Evolutionary conservation across 805 yeast species (phyloP).

Genomic region (Brettanomyces nanus): DNA sequence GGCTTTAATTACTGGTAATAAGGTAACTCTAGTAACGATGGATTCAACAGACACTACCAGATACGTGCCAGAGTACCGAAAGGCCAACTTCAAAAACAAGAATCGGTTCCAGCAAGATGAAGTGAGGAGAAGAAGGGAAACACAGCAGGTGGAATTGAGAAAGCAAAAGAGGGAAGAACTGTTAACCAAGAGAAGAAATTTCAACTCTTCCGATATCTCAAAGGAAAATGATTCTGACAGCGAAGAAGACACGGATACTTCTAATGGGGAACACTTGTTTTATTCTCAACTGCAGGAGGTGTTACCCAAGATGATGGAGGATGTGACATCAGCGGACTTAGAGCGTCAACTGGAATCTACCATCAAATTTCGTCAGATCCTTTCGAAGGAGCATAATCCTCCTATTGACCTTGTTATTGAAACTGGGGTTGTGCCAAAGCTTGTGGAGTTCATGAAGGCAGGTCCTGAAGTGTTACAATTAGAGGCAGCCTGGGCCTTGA

Average conservation of each 20-base stretch:
- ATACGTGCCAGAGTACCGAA: slow-evolving; percentile 95
- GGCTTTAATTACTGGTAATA: neutral
- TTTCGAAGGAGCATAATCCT: slow-evolving; percentile 91
- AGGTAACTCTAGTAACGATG: slow-evolving; percentile 46
- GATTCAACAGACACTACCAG: slow-evolving; percentile 66
- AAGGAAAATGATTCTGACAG: slow-evolving; percentile 43
- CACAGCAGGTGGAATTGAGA: slow-evolving; percentile 91
- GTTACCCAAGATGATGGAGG: slow-evolving; percentile 78
- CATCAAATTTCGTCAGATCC: slow-evolving; percentile 83
- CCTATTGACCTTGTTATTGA: slow-evolving; percentile 92
- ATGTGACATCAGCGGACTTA: slow-evolving; percentile 65
- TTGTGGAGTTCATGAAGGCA: slow-evolving; percentile 76
- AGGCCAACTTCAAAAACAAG: slow-evolving; percentile 92
- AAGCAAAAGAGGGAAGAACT: slow-evolving; percentile 96
- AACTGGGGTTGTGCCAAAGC: slow-evolving; percentile 86
- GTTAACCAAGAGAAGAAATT: slow-evolving; percentile 87
- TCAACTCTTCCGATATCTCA: slow-evolving; percentile 28
- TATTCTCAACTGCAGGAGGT: slow-evolving; percentile 50
- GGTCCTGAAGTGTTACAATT: slow-evolving; percentile 85
- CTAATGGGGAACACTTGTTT: slow-evolving; percentile 26
- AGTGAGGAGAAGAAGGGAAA: slow-evolving; percentile 95
- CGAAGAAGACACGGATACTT: slow-evolving; percentile 42
- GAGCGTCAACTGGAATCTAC: slow-evolving; percentile 84
- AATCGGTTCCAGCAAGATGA: slow-evolving; percentile 92
- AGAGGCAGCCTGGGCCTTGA: slow-evolving; percentile 99